Evolutionary conservation across 352 stramenopile genomes (phyloP).

Genomic region (Globisporangium ultimum): DNA sequence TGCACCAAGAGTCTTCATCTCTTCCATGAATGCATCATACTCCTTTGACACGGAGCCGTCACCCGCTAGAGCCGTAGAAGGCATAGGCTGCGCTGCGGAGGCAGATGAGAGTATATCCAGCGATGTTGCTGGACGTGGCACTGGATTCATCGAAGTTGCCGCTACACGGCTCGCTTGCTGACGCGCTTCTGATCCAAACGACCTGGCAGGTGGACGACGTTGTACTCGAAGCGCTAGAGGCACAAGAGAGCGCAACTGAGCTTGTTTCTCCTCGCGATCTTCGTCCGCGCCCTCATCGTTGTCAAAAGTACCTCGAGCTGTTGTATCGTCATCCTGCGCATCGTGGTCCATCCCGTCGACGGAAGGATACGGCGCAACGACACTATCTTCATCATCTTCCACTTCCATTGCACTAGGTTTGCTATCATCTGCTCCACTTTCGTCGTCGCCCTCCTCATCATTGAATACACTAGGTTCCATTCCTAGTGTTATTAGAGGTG

Average conservation of each 20-base stretch:
- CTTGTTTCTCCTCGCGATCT: constrained; percentile 32
- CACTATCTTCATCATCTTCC: constrained; percentile 12
- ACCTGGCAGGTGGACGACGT: constrained; percentile 16
- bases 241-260: constrained; percentile 51
- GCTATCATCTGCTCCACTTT: not conserved
- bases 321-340: not conserved
- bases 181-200: not conserved
- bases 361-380: constrained; percentile 37
- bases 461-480: not conserved
- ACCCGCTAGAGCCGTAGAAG: not conserved
- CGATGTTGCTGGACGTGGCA: constrained; percentile 12
- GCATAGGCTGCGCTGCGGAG: constrained; percentile 1
- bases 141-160: constrained; percentile 17
- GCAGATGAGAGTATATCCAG: constrained; percentile 5
- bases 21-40: constrained; percentile 74
- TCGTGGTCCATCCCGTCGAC: constrained; percentile 5
- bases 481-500: not conserved
- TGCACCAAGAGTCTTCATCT: constrained; percentile 33
- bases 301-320: not conserved
- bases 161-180: constrained; percentile 8
- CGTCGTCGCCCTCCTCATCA: not conserved
- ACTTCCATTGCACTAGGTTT: constrained; percentile 10
- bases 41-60: constrained; percentile 39
- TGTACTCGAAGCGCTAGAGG: constrained; percentile 60
- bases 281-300: constrained; percentile 26